phyloP scores from a whole-genome alignment of 805 yeast genomes.

The Scheffersomyces coipomensis region DNA sequence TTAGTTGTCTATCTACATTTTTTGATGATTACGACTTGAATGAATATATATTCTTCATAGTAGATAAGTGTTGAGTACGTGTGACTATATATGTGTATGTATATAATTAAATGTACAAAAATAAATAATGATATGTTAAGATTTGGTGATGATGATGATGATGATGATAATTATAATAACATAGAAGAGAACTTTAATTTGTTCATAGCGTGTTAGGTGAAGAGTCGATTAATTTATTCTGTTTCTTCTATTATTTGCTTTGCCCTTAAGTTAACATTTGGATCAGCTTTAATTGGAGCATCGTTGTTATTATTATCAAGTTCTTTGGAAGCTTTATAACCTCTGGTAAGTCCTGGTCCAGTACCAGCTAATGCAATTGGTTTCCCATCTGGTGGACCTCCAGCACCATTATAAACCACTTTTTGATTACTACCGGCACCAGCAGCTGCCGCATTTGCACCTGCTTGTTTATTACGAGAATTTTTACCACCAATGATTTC shows the following conservation, averaged over 20 bases:
- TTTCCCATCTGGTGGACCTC: background rate
- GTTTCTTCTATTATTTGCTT: background rate
- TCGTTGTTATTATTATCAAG: background rate
- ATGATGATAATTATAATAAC: too few species aligned
- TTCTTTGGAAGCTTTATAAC: background rate
- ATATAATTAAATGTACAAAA: too few species aligned
- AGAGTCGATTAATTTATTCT: background rate
- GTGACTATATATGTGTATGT: too few species aligned
- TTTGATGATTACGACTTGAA: too few species aligned
- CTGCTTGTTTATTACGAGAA: conserved; percentile 4
- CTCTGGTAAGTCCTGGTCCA: background rate
- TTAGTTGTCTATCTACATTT: too few species aligned
- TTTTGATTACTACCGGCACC: background rate
- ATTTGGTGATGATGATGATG: too few species aligned
- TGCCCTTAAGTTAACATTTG: background rate
- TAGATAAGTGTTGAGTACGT: too few species aligned
- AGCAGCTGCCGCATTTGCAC: background rate
- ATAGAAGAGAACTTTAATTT: too few species aligned
- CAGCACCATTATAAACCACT: background rate
- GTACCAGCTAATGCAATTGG: background rate
- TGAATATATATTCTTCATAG: too few species aligned
- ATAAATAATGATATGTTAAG: too few species aligned
- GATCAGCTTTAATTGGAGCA: background rate
- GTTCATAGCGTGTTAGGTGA: too few species aligned
- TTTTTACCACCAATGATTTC: conserved; percentile 19